phyloP scores from a whole-genome alignment of 305 asterid species.

The Fraxinus dipetala region DNA sequence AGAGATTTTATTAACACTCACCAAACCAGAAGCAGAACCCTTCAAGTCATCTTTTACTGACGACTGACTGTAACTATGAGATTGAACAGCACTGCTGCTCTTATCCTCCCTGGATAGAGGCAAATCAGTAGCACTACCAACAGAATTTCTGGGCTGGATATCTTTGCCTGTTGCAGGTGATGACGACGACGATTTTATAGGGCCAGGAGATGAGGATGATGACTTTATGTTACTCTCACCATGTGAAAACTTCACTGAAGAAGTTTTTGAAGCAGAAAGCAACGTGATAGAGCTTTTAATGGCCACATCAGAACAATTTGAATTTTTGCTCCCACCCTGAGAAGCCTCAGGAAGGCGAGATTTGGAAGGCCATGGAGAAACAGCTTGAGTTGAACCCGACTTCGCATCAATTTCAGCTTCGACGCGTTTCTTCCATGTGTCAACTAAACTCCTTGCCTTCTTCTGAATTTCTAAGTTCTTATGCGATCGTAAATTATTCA shows the following conservation, averaged over 20 bases:
- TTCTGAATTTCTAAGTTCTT: slow-evolving; percentile 68
- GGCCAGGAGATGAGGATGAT: slow-evolving; percentile 49
- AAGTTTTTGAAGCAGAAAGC: slow-evolving; percentile 42
- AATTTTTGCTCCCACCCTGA: slow-evolving; percentile 45
- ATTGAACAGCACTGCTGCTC: slow-evolving; percentile 53
- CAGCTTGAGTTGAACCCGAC: slow-evolving; percentile 41
- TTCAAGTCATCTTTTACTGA: slow-evolving; percentile 43
- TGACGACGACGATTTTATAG: slow-evolving; percentile 33
- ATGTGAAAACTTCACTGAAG: slow-evolving; percentile 40
- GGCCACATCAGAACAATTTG: slow-evolving; percentile 48
- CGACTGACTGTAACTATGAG: slow-evolving; percentile 39
- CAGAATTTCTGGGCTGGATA: slow-evolving; percentile 35
- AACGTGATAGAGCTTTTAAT: slow-evolving; percentile 42
- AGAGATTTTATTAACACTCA: slow-evolving; percentile 39
- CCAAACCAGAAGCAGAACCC: slow-evolving; percentile 39
- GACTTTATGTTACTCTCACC: slow-evolving; percentile 44
- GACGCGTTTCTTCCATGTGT: slow-evolving; percentile 77
- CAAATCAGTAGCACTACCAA: slow-evolving; percentile 39
- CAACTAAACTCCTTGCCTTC: slow-evolving; percentile 66
- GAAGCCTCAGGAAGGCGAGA: slow-evolving; percentile 49
- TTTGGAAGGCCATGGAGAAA: slow-evolving; percentile 49
- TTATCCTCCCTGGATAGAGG: slow-evolving; percentile 49
- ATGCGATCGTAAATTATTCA: slow-evolving; percentile 64
- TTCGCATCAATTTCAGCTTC: slow-evolving; percentile 71
- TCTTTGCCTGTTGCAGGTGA: slow-evolving; percentile 53